Percentiles rank a stretch among this genome's conserved stretches.
These are phyloP conservation scores for Dimocarpus longan DNA, from an alignment of 345 rosid species.

Conservation along the genomic window DNA sequence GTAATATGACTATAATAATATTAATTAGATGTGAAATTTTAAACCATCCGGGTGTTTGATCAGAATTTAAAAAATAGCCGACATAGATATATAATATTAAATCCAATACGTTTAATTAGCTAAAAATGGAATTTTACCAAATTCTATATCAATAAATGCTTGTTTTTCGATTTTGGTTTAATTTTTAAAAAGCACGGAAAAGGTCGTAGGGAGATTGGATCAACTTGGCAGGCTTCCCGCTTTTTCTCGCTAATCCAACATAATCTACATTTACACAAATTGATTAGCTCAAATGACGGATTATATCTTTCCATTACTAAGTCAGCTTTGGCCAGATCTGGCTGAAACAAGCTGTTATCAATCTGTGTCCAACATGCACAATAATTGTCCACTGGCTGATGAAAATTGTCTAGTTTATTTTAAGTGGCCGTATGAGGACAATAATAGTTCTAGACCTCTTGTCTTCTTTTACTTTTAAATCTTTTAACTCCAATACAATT, in stretches of 20 bases:
- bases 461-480: not conserved
- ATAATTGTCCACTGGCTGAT: slow-evolving; percentile 14
- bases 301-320: not conserved
- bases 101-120: too few relatives aligned
- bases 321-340: slow-evolving; percentile 2
- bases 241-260: not conserved
- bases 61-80: too few relatives aligned
- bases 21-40: too few relatives aligned
- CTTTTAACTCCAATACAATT: not conserved
- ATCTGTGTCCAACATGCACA: slow-evolving; percentile 21
- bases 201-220: too few relatives aligned
- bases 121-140: too few relatives aligned
- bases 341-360: slow-evolving; percentile 15
- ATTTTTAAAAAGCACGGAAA: too few relatives aligned
- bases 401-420: slow-evolving; percentile 1
- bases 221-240: too few relatives aligned
- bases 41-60: too few relatives aligned
- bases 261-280: not conserved
- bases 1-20: not conserved
- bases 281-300: not conserved
- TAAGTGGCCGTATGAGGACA: slow-evolving; percentile 6
- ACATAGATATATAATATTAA: too few relatives aligned
- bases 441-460: slow-evolving; percentile 4
- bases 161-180: too few relatives aligned
- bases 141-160: too few relatives aligned